Conservation (phyloP, 345 rosid species). For the Theobroma cacao region DNA sequence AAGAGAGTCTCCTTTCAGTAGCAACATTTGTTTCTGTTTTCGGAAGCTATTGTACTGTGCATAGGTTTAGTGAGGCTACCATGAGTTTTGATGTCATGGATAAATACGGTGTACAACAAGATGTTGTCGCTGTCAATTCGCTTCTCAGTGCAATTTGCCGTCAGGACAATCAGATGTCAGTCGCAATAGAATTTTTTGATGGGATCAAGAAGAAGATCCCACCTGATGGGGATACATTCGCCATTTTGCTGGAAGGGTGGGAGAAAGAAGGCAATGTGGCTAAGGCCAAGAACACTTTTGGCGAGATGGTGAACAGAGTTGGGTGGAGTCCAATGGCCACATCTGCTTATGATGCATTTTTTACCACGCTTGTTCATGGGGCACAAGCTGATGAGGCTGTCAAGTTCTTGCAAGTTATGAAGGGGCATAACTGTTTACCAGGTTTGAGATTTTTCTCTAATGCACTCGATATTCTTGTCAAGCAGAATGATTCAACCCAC, state of each 20-base stretch:
- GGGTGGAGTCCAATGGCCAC: slow-evolving; percentile 38
- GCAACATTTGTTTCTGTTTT: slow-evolving; percentile 39
- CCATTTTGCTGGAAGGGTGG: slow-evolving; percentile 61
- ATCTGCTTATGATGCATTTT: slow-evolving; percentile 39
- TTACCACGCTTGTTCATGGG: slow-evolving; percentile 36
- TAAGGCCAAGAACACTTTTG: slow-evolving; percentile 48
- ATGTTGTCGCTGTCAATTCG: slow-evolving; percentile 47
- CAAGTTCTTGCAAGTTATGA: slow-evolving; percentile 44
- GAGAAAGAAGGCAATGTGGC: slow-evolving; percentile 51
- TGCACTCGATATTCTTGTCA: slow-evolving; percentile 43
- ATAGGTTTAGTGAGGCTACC: slow-evolving; percentile 37
- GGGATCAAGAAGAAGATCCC: slow-evolving; percentile 34
- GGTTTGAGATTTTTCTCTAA: slow-evolving; percentile 47
- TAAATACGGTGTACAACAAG: slow-evolving; percentile 42
- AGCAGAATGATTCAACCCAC: slow-evolving; percentile 30
- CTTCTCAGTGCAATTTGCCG: slow-evolving; percentile 47
- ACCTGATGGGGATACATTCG: slow-evolving; percentile 47
- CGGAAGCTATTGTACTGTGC: slow-evolving; percentile 40
- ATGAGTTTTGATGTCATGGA: slow-evolving; percentile 59
- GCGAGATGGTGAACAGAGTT: slow-evolving; percentile 40
- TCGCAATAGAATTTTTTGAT: slow-evolving; percentile 42
- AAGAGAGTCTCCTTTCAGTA: slow-evolving; percentile 28
- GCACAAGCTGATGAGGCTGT: slow-evolving; percentile 35
- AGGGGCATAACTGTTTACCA: slow-evolving; percentile 45
- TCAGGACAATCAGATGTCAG: slow-evolving; percentile 29